Percentiles rank a stretch among this genome's conserved stretches.
Conservation (phyloP, 768 basidiomycete genomes). For the Rhodotorula graminis region DNA sequence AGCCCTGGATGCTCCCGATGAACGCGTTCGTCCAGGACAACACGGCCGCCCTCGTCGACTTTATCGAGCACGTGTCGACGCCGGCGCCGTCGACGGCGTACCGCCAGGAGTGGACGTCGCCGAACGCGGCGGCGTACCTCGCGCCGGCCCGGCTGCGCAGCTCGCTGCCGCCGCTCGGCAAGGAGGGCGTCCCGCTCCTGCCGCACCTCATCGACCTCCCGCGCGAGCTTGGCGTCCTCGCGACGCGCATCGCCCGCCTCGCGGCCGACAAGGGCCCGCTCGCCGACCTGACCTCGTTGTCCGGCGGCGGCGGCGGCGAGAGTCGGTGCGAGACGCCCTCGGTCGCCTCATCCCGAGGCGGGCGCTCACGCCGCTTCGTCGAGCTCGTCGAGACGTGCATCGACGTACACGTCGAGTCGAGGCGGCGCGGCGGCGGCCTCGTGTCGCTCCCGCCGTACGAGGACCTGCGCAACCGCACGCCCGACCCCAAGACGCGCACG, state of each 20-base stretch:
- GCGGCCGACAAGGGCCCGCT: conserved; percentile 58
- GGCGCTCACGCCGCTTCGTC: conserved; percentile 2
- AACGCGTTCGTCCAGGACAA: conserved; percentile 67
- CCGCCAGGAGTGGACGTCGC: conserved; percentile 37
- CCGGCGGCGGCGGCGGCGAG: not conserved
- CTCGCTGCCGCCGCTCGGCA: conserved; percentile 46
- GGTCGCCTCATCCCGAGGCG: conserved; percentile 4
- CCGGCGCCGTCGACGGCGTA: conserved; percentile 14
- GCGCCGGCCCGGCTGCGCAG: conserved; percentile 29
- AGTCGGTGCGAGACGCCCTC: conserved; percentile 15
- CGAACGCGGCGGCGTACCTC: conserved; percentile 29
- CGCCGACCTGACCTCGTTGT: conserved; percentile 44
- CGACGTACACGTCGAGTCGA: conserved; percentile 30
- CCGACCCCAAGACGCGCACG: conserved; percentile 13
- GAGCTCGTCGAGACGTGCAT: conserved; percentile 23
- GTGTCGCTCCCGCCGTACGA: conserved; percentile 11
- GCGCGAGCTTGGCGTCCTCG: conserved; percentile 68
- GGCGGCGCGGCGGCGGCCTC: conserved; percentile 30
- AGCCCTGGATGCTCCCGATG: conserved; percentile 74
- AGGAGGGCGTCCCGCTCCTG: conserved; percentile 58
- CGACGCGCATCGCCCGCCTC: conserved; percentile 68
- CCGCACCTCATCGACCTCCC: conserved; percentile 74
- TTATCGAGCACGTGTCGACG: conserved; percentile 48
- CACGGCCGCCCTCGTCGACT: conserved; percentile 69
- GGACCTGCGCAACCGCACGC: not conserved